Percentiles rank a stretch among this genome's conserved stretches.
phyloP scores from a whole-genome alignment of 768 basidiomycete genomes.

The Sutorius australiensis region DNA sequence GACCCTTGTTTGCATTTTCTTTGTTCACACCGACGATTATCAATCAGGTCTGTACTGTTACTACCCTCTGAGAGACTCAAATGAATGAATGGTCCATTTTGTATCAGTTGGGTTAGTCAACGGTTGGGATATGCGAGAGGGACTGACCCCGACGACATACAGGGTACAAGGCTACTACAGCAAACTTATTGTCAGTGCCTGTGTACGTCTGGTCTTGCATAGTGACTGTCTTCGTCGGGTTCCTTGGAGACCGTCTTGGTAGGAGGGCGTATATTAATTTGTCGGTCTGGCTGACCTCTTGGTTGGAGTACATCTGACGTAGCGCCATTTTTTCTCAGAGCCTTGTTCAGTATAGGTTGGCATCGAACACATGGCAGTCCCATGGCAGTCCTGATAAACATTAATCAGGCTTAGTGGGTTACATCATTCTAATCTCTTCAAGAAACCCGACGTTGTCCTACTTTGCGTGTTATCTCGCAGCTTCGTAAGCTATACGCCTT shows the following conservation, averaged over 20 bases:
- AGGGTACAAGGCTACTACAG: slow-evolving; percentile 61
- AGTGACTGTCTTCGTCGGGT: slow-evolving; percentile 58
- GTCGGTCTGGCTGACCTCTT: slow-evolving; percentile 34
- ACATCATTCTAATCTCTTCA: slow-evolving; percentile 63
- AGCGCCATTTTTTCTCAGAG: slow-evolving; percentile 11
- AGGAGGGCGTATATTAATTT: slow-evolving; percentile 57
- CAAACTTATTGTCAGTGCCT: slow-evolving; percentile 74
- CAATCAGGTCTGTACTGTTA: slow-evolving; percentile 42
- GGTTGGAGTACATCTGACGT: slow-evolving; percentile 2
- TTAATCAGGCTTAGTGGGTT: slow-evolving; percentile 47
- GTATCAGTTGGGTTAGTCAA: slow-evolving; percentile 20
- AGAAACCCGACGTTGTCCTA: slow-evolving; percentile 61
- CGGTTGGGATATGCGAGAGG: not conserved
- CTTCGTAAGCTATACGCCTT: slow-evolving; percentile 46
- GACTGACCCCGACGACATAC: not conserved
- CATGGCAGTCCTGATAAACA: not conserved
- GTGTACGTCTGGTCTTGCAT: slow-evolving; percentile 73
- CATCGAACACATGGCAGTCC: not conserved
- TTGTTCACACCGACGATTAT: slow-evolving; percentile 46
- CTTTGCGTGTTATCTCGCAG: slow-evolving; percentile 68
- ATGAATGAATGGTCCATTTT: not conserved
- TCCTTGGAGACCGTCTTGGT: slow-evolving; percentile 58
- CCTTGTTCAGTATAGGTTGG: slow-evolving; percentile 32
- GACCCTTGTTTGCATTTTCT: slow-evolving; percentile 54
- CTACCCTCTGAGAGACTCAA: not conserved